Evolutionary conservation across 176 grass and related monocot genomes (phyloP), one percentile per base, ranked within the genome.

Genomic region (Rhynchospora tenuis): DNA sequence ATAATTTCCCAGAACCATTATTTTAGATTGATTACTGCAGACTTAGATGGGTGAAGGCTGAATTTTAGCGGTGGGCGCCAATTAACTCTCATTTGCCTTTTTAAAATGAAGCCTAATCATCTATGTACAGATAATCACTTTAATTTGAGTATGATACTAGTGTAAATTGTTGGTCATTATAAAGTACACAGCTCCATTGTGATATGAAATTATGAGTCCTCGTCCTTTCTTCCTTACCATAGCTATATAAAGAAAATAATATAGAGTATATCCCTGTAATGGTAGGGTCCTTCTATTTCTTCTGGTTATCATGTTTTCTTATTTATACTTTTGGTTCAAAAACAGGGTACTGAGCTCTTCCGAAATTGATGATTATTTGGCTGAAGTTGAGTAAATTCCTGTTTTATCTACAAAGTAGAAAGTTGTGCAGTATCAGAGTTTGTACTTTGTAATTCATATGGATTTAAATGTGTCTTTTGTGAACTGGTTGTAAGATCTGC

Each of bases 311-410:
- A 64, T 29, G 5, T 0, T 31, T 13, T 17, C 6, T 31, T 16
- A 33, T 28, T 9, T 64, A 6, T 3, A 14, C 55, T 2, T 79
- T 31, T 79, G 11, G 64, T 11, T n/a, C 48, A 85, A 88, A 82
- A 85, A 75, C 90, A 98, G 92, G 79, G 95, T 98, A 75, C 84
- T 98, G 55, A 94, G 85, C 64, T 87, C 90, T 43, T 83, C 92
- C 65, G 95, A 98, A 84, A 94, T 98, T 61, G 91, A 94, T 66
- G 95, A 98, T 93, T 98, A 93, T 81, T 87, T 98, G 88, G 92
- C 91, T 31, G 95, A 98, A 86, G 95, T 98, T 77, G 95, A 98
- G 86, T 98, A 91, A 87, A 44, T 29, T 57, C 42, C 48, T 27
- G n/a, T 77, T 79, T 79, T 9, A 27, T 79, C 5, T 4, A 31